Evolutionary conservation across 1,139 yeast species (phyloP).

Genomic region (Candida glucosophila): DNA sequence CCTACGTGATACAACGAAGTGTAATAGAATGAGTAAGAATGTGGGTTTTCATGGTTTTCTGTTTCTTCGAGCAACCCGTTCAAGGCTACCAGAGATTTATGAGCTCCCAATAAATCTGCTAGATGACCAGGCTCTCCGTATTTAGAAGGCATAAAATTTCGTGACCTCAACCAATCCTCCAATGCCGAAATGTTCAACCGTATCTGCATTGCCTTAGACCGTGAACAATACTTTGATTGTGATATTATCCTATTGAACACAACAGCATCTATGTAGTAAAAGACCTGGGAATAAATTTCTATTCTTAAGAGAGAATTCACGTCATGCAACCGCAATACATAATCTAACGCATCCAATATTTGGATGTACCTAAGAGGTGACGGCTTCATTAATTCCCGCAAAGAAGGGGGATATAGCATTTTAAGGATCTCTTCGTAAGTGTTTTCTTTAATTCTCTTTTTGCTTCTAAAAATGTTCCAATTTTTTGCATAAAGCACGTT

Average conservation of each 20-base stretch:
- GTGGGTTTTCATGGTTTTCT: slow-evolving; percentile 18
- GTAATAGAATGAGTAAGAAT: slow-evolving; percentile 38
- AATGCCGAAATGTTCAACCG: slow-evolving; percentile 75
- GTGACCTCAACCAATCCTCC: slow-evolving; percentile 82
- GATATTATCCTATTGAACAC: slow-evolving; percentile 68
- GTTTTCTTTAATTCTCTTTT: slow-evolving; percentile 28
- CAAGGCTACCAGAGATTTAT: slow-evolving; percentile 8
- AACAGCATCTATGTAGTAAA: slow-evolving; percentile 68
- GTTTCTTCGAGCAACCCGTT: slow-evolving; percentile 14
- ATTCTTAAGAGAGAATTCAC: slow-evolving; percentile 69
- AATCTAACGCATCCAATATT: slow-evolving; percentile 79
- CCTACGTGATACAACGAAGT: slow-evolving; percentile 53
- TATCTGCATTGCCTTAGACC: slow-evolving; percentile 84
- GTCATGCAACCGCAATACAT: slow-evolving; percentile 74
- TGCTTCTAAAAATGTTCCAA: slow-evolving; percentile 65
- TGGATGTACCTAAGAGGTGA: slow-evolving; percentile 84
- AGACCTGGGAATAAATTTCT: slow-evolving; percentile 70
- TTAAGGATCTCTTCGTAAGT: slow-evolving; percentile 63
- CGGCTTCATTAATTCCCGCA: slow-evolving; percentile 59
- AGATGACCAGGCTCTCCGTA: slow-evolving; percentile 27
- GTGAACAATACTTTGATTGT: slow-evolving; percentile 58
- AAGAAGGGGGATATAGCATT: slow-evolving; percentile 66
- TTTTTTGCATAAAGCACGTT: slow-evolving; percentile 58
- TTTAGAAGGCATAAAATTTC: slow-evolving; percentile 46
- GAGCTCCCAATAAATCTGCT: slow-evolving; percentile 11